Percentiles rank a stretch among this genome's conserved stretches.
Conservation (phyloP, 108 stramenopile species). For the Pseudonitzschia delicatissima region DNA sequence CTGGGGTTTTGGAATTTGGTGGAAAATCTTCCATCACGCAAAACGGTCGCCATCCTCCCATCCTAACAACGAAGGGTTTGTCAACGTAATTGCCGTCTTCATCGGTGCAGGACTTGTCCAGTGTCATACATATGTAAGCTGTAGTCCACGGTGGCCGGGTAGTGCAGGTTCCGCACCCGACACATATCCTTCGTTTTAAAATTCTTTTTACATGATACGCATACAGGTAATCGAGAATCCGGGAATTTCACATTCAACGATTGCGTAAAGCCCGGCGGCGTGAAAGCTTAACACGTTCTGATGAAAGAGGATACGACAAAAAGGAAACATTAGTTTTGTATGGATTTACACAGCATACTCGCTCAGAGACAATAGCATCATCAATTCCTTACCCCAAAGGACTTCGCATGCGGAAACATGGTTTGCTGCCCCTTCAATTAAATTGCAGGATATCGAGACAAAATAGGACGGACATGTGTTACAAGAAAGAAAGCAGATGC, state of each 20-base stretch:
- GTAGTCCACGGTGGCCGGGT: conserved; percentile 74
- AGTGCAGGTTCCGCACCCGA: conserved; percentile 72
- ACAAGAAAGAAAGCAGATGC: no score
- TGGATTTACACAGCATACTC: neutral
- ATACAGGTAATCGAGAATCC: conserved; percentile 74
- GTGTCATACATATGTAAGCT: conserved; percentile 75
- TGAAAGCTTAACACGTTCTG: conserved; percentile 57
- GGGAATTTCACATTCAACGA: conserved; percentile 79
- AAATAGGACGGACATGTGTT: no score
- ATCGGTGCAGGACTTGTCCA: conserved; percentile 64
- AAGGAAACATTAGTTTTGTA: no score
- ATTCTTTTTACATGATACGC: conserved; percentile 85
- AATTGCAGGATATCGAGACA: neutral
- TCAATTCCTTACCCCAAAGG: conserved; percentile 49
- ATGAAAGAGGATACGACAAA: neutral
- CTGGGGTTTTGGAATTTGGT: conserved; percentile 47
- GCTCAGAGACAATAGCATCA: neutral
- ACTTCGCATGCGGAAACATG: conserved; percentile 57
- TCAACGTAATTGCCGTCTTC: conserved; percentile 59
- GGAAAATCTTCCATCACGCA: conserved; percentile 41
- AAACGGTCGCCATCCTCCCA: conserved; percentile 65
- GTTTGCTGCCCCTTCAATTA: conserved; percentile 37
- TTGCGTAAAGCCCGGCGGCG: conserved; percentile 74
- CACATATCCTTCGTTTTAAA: conserved; percentile 82
- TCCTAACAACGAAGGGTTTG: conserved; percentile 53